Conservation (phyloP, 768 basidiomycete species). For the Rhizopogon vinicolor region DNA sequence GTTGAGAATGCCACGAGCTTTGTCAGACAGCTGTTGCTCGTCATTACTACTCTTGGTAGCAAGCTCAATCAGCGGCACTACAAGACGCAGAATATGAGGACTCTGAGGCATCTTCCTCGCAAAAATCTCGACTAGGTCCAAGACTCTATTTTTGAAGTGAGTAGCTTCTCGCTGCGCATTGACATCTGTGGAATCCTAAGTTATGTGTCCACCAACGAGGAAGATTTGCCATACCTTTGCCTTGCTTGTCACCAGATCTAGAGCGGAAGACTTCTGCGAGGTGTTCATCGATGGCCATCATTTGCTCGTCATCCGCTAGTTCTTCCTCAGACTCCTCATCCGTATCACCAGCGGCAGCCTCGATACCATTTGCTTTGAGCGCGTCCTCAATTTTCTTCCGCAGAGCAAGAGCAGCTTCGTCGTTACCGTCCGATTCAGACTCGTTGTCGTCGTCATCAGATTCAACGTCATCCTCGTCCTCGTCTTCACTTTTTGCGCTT, state of each 20-base stretch:
- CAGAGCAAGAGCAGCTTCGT: slow-evolving; percentile 45
- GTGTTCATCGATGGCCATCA: slow-evolving; percentile 94
- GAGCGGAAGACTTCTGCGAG: slow-evolving; percentile 83
- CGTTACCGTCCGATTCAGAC: slow-evolving; percentile 46
- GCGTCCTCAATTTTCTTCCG: slow-evolving; percentile 65
- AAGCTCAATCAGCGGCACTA: slow-evolving; percentile 77
- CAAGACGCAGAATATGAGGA: slow-evolving; percentile 57
- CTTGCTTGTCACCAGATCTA: slow-evolving; percentile 52
- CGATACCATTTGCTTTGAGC: slow-evolving; percentile 53
- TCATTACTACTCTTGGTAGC: slow-evolving; percentile 61
- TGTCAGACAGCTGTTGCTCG: slow-evolving; percentile 86
- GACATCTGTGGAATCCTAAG: slow-evolving; percentile 34
- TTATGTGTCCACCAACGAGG: background rate
- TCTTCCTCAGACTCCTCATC: slow-evolving; percentile 62
- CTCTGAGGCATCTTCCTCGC: slow-evolving; percentile 75
- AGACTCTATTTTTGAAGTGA: slow-evolving; percentile 93
- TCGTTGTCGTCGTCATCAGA: slow-evolving; percentile 30
- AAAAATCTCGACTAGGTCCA: slow-evolving; percentile 90
- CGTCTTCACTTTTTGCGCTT: slow-evolving; percentile 32
- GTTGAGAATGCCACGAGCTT: slow-evolving; percentile 76
- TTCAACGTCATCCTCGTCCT: slow-evolving; percentile 28
- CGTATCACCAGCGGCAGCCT: slow-evolving; percentile 46
- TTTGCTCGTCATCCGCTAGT: slow-evolving; percentile 93
- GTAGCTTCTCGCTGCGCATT: slow-evolving; percentile 84
- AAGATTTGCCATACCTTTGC: slow-evolving; percentile 48